phyloP scores from a whole-genome alignment of 768 basidiomycete species.

The Lactifluus hygrophoroides region DNA sequence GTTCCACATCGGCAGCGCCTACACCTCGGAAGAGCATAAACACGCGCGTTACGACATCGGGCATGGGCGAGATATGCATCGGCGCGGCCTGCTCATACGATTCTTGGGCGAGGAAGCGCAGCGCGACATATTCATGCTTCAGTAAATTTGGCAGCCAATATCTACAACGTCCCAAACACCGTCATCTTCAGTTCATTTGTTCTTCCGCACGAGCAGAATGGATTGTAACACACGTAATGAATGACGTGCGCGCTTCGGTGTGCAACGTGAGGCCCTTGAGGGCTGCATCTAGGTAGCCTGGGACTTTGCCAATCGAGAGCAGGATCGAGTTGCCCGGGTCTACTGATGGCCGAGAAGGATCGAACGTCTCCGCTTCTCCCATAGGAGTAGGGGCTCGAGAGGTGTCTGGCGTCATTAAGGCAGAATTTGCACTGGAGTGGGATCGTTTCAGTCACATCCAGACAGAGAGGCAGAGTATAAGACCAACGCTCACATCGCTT shows the following conservation, averaged over 20 bases:
- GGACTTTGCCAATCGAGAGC: slow-evolving; percentile 25
- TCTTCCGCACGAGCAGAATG: slow-evolving; percentile 18
- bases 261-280: slow-evolving; percentile 31
- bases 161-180: background rate
- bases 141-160: slow-evolving; percentile 40
- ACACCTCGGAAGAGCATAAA: slow-evolving; percentile 44
- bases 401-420: background rate
- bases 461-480: no score
- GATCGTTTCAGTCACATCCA: background rate
- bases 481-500: background rate
- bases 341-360: slow-evolving; percentile 3
- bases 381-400: background rate
- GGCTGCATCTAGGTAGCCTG: slow-evolving; percentile 32
- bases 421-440: background rate
- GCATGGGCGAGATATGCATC: slow-evolving; percentile 31
- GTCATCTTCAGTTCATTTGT: background rate
- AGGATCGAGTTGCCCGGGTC: slow-evolving; percentile 15
- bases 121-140: slow-evolving; percentile 33
- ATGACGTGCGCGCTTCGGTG: slow-evolving; percentile 36
- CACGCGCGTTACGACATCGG: slow-evolving; percentile 37
- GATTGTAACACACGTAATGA: slow-evolving; percentile 36
- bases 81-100: slow-evolving; percentile 35
- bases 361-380: background rate
- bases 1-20: slow-evolving; percentile 14
- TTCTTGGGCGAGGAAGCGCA: slow-evolving; percentile 39